Evolutionary conservation across 257 asterid species (phyloP).

Genomic region (Nicotiana otophora): DNA sequence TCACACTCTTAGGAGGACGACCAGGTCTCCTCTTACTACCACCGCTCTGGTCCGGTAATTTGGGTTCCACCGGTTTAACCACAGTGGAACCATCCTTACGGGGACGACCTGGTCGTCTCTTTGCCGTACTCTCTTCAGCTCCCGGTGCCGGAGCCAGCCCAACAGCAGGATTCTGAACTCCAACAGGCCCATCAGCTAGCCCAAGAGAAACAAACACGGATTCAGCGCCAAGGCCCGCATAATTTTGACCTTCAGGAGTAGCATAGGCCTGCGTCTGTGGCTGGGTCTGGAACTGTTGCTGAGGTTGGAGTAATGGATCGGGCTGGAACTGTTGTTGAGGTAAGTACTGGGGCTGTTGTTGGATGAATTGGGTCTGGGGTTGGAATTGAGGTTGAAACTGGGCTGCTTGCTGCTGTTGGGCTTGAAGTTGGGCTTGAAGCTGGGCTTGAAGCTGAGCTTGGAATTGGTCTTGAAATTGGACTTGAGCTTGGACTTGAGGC

Average conservation of each 20-base stretch:
- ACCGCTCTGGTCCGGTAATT: neutral
- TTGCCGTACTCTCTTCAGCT: neutral
- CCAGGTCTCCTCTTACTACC: slow-evolving; percentile 28
- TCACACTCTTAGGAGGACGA: slow-evolving; percentile 30
- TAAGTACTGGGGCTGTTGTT: neutral
- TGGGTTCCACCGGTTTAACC: neutral
- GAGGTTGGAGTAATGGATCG: slow-evolving; percentile 6
- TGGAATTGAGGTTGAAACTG: neutral
- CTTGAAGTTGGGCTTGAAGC: neutral
- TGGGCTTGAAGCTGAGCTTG: neutral
- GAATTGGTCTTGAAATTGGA: neutral
- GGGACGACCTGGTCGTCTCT: slow-evolving; percentile 74
- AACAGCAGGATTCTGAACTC: slow-evolving; percentile 11
- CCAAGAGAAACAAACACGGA: slow-evolving; percentile 31
- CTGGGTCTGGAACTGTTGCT: neutral
- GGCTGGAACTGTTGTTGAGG: neutral
- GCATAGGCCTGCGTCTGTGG: neutral
- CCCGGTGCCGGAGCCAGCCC: neutral
- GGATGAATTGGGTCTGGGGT: neutral
- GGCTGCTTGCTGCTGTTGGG: neutral
- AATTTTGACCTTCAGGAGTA: slow-evolving; percentile 6
- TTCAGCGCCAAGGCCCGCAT: slow-evolving; percentile 24
- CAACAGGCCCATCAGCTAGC: slow-evolving; percentile 35
- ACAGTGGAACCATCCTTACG: slow-evolving; percentile 25
- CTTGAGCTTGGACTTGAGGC: neutral